These are phyloP conservation scores for Seiridium cupressi DNA, from an alignment of 2,329 filamentous ascomycete species.

Conservation along the genomic window DNA sequence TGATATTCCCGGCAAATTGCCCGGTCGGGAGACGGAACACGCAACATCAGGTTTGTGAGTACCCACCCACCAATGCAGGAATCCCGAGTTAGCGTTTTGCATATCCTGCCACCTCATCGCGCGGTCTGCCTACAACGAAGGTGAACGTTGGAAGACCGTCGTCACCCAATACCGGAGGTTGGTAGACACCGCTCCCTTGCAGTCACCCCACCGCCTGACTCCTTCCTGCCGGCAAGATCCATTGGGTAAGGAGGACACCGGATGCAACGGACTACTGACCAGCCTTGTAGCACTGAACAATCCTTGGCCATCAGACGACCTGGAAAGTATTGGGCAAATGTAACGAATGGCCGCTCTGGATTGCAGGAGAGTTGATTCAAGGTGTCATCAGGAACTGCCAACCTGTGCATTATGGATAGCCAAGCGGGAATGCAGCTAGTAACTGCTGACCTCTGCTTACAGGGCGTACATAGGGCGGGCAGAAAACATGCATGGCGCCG, in stretches of 20 bases:
- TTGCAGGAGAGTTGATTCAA: no score
- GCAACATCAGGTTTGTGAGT: neutral
- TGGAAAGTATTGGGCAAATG: neutral
- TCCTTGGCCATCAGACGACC: neutral
- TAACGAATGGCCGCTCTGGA: no score
- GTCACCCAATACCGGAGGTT: neutral
- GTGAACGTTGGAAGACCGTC: neutral
- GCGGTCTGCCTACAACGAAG: neutral
- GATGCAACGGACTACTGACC: constrained; percentile 8
- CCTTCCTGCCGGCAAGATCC: neutral
- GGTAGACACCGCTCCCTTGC: neutral
- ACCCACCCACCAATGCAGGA: neutral
- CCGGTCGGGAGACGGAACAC: neutral
- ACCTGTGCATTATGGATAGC: no score
- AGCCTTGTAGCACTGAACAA: constrained; percentile 4
- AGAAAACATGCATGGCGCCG: no score
- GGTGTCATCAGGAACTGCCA: no score
- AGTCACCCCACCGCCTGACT: neutral
- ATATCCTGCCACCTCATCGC: neutral
- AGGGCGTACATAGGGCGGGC: no score
- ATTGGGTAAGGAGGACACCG: neutral
- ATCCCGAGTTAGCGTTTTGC: neutral
- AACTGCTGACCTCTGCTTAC: no score
- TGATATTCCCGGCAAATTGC: neutral
- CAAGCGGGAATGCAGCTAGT: no score